phyloP scores from a whole-genome alignment of 495 filamentous ascomycete species.

The Durotheca rogersii region DNA sequence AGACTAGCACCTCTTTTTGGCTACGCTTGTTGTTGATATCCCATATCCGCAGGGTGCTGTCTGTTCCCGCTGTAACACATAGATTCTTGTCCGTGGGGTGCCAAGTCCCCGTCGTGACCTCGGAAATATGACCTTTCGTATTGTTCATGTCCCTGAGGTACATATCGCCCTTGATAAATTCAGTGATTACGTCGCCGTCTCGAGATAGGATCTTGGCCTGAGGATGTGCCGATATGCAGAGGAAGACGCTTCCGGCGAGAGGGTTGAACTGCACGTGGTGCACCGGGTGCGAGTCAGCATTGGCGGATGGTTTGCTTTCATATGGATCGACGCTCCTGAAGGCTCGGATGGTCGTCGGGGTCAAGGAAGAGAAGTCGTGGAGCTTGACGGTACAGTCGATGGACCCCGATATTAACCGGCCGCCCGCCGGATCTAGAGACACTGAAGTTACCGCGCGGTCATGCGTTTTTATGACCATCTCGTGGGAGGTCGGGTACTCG shows the following conservation, averaged over 20 bases:
- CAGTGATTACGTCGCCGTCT: slow-evolving; percentile 79
- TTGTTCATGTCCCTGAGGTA: slow-evolving; percentile 95
- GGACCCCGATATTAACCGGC: slow-evolving; percentile 81
- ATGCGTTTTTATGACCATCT: slow-evolving; percentile 88
- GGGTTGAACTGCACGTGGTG: slow-evolving; percentile 86
- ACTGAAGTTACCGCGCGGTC: slow-evolving; percentile 82
- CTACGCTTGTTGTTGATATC: slow-evolving; percentile 82
- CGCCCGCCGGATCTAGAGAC: slow-evolving; percentile 80
- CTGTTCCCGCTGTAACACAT: slow-evolving; percentile 86
- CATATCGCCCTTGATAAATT: slow-evolving; percentile 97
- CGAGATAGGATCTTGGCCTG: slow-evolving; percentile 87
- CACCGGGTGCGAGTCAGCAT: slow-evolving; percentile 81
- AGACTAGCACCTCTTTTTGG: slow-evolving; percentile 91
- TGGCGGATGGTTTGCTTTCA: slow-evolving; percentile 67
- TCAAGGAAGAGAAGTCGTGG: slow-evolving; percentile 95
- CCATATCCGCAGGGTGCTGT: slow-evolving; percentile 95
- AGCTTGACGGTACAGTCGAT: slow-evolving; percentile 89
- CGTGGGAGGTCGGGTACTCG: slow-evolving; percentile 90
- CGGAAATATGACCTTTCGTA: slow-evolving; percentile 92
- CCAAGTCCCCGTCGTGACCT: slow-evolving; percentile 85
- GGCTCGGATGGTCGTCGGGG: slow-evolving; percentile 84
- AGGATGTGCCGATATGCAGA: slow-evolving; percentile 81
- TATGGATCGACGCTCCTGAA: slow-evolving; percentile 92
- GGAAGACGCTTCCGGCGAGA: slow-evolving; percentile 72
- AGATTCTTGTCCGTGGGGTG: slow-evolving; percentile 77